Evolutionary conservation across 192 early-diverging fungal species (phyloP), one percentile per base, ranked within the genome.

Genomic region (Cladochytrium replicatum): DNA sequence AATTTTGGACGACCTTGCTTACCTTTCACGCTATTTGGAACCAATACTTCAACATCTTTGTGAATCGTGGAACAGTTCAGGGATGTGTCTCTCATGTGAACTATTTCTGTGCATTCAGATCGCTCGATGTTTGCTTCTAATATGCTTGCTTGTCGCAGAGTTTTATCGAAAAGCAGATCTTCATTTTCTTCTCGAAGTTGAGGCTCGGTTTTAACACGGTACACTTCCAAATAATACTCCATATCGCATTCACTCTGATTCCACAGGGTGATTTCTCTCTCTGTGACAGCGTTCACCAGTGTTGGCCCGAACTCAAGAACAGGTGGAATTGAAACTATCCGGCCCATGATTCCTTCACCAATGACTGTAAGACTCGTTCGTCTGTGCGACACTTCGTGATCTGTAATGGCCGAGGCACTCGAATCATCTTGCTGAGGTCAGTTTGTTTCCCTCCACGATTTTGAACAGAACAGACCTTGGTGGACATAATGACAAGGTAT

Each of bases 161-260:
- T 11, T n/a, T n/a, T n/a, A n/a, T n/a, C n/a, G n/a, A n/a, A n/a
- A n/a, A n/a, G n/a, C n/a, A n/a, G n/a, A n/a, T n/a, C n/a, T 11
- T 47, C 6, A 21, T 48, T 6, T 48, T 7, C 21, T 6, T n/a
- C n/a, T n/a, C n/a, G n/a, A 19, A 43, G 37, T 17, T 57, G 17
- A n/a, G 19, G 53, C 5, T 29, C 34, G 15, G 38, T 26, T 39
- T 58, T 6, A 6, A 19, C 43, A 25, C 21, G 32, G 15, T 17
- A 58, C 21, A 67, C 43, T 27, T 67, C 54, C 8, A 78, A 43
- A 4, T 45, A 38, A 43, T 62, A 78, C 41, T 59, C 48, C 1
- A 77, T 52, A 49, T 78, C 76, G 46, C 74, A 77, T 7, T 81
- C 73, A 28, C 52, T 54, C 8, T 57, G 57, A 42, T 78, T 78